Percentiles rank a stretch among this genome's conserved stretches.
Evolutionary conservation across 179 eudicot species (phyloP).

Genomic region (Gypsophila paniculata): DNA sequence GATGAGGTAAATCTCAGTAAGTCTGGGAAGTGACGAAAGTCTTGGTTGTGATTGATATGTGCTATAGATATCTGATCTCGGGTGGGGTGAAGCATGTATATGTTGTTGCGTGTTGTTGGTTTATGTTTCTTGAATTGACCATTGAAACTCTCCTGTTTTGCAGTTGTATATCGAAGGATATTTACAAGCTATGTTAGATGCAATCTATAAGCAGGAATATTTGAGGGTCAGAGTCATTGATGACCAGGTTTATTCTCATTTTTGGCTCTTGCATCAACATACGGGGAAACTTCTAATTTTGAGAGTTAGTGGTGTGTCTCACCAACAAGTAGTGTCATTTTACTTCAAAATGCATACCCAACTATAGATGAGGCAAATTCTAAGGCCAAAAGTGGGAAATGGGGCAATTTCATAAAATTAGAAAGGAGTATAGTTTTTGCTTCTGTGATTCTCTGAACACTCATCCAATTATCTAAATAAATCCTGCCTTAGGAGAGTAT

Average conservation of each 20-base stretch:
- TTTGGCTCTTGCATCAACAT: neutral
- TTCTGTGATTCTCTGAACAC: no score
- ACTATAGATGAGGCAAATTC: no score
- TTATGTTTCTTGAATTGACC: constrained; percentile 5
- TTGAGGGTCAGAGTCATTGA: constrained; percentile 86
- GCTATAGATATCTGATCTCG: neutral
- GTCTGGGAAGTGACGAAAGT: neutral
- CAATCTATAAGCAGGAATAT: constrained; percentile 85
- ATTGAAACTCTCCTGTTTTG: constrained; percentile 23
- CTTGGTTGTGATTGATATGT: constrained; percentile 3
- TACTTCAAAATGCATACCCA: no score
- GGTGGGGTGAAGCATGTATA: constrained; percentile 5
- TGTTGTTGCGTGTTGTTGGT: neutral
- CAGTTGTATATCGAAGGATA: constrained; percentile 98
- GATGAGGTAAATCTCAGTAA: constrained; percentile 63
- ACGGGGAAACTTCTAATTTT: neutral
- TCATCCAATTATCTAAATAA: neutral
- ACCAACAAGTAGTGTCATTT: no score
- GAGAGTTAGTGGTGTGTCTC: no score
- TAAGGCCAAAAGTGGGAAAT: no score
- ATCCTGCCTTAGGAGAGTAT: neutral
- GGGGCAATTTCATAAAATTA: no score
- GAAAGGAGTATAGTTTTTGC: no score
- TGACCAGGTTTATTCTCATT: constrained; percentile 59
- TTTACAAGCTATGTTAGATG: constrained; percentile 95